Evolutionary conservation across 2,329 filamentous ascomycete species (phyloP), one percentile per base, ranked within the genome.

Genomic region (Colletotrichum chrysophilum): DNA sequence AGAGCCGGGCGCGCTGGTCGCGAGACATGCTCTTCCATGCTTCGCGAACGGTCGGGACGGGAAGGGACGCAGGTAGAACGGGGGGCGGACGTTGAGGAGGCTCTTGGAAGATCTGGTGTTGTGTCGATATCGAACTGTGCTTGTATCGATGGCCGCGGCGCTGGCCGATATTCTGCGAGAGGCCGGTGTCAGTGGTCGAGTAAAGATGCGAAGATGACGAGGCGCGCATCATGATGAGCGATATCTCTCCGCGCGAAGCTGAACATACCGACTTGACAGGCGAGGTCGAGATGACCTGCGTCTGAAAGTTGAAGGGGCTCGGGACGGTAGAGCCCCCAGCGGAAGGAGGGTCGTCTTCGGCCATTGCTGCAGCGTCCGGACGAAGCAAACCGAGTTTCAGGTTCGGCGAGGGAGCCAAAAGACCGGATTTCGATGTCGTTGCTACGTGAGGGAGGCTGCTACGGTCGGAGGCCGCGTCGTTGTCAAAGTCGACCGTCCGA

Each of bases 111-210:
- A 98, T 97, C 84, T 98, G 96, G 83, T 98, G 96, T 80, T 93
- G 92, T 9, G 92, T 87, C 24, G 95, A 98, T 73, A 99, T 94
- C 83, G 95, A 98, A 83, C 95, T 97, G 87, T 98, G 96, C 83
- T 98, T 98, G 89, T 99, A 99, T 84, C 97, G 96, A 87, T 99
- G 97, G 77, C 97, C 97, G 76, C 96, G 94, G 78, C 97, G 93
- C 85, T 98, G 95, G 78, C 96, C 96, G 78, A 98, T 92, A 80
- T 95, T 96, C 93, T 97, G 84, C 69, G 76, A 34, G 55, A 77
- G 18, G 52, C 32, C 36, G 66, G 71, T 48, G 70, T 77, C 34
- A 77, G 71, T 52, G 60, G 38, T 60, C 21, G 66, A 69, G n/a
- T 66, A 32, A 52, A 8, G 48, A n/a, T 26, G 21, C n/a, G 24